These are phyloP conservation scores for Serpula lacrymans DNA, from an alignment of 768 basidiomycete species.

Conservation along the genomic window DNA sequence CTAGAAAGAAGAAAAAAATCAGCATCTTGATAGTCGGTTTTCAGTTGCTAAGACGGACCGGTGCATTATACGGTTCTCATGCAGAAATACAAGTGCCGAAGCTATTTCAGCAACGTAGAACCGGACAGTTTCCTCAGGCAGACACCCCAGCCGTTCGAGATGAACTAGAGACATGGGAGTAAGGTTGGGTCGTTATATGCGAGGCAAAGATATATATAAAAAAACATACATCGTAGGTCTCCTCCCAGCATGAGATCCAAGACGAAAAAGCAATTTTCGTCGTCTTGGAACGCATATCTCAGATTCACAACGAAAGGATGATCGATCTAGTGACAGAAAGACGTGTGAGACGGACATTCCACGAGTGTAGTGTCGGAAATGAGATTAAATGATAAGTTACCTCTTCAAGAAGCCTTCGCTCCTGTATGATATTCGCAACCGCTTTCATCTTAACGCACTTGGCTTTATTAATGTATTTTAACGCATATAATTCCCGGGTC, in stretches of 20 bases:
- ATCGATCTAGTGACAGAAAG: constrained; percentile 63
- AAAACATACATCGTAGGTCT: constrained; percentile 82
- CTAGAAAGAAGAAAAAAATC: constrained; percentile 34
- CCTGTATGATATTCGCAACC: constrained; percentile 95
- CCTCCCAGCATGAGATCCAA: constrained; percentile 96
- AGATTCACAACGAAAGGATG: constrained; percentile 94
- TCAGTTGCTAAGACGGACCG: constrained; percentile 54
- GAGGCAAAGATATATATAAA: constrained; percentile 1
- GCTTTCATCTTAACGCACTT: constrained; percentile 99
- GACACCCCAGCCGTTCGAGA: constrained; percentile 72
- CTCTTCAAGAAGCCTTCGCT: constrained; percentile 93
- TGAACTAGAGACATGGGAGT: constrained; percentile 61
- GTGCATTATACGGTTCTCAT: constrained; percentile 94
- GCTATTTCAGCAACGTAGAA: constrained; percentile 91
- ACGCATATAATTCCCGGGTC: constrained; percentile 91
- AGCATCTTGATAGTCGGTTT: too few relatives aligned
- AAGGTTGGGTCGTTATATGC: background rate
- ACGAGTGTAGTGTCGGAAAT: constrained; percentile 15
- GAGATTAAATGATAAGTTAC: constrained; percentile 49
- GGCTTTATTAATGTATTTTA: constrained; percentile 99
- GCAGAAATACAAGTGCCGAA: constrained; percentile 84
- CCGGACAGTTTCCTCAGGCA: constrained; percentile 75
- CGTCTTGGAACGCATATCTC: constrained; percentile 96
- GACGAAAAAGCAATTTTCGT: constrained; percentile 98
- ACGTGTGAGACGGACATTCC: constrained; percentile 12